phyloP scores from a whole-genome alignment of 306 rosid genomes.

The Astragalus glycyphyllos region DNA sequence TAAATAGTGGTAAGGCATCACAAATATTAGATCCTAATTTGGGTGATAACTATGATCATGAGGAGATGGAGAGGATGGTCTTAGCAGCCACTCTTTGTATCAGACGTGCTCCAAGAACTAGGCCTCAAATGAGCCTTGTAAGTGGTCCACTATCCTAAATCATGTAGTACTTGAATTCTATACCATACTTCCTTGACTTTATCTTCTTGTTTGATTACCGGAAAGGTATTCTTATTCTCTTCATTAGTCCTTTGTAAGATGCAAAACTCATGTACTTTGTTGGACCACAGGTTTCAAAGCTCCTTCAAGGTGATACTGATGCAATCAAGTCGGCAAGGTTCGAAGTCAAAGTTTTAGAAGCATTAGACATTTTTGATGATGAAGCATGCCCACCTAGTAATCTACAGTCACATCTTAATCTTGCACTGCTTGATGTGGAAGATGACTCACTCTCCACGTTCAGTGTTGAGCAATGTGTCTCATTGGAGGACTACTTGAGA shows the following conservation, averaged over 20 bases:
- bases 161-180: slow-evolving; percentile 33
- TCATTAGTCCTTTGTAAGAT: slow-evolving; percentile 1
- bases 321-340: slow-evolving; percentile 83
- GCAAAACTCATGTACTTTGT: slow-evolving; percentile 21
- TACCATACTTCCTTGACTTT: slow-evolving; percentile 33
- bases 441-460: slow-evolving; percentile 90
- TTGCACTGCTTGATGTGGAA: slow-evolving; percentile 92
- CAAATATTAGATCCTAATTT: slow-evolving; percentile 78
- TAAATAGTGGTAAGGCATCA: slow-evolving; percentile 69
- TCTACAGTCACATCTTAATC: slow-evolving; percentile 83
- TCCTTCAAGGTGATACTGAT: slow-evolving; percentile 78
- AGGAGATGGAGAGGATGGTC: slow-evolving; percentile 79
- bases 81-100: slow-evolving; percentile 92
- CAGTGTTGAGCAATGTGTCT: slow-evolving; percentile 77
- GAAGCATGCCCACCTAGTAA: slow-evolving; percentile 71
- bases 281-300: slow-evolving; percentile 74
- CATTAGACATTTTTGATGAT: slow-evolving; percentile 57
- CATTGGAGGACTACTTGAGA: slow-evolving; percentile 82
- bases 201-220: slow-evolving; percentile 39
- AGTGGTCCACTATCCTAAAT: slow-evolving; percentile 53
- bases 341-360: slow-evolving; percentile 58
- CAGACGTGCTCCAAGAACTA: slow-evolving; percentile 81
- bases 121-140: slow-evolving; percentile 91
- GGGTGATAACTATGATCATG: slow-evolving; percentile 60
- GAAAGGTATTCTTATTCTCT: slow-evolving; percentile 12